Conservation (phyloP, 1,284 basidiomycete genomes). For the Takashimella koratensis region DNA sequence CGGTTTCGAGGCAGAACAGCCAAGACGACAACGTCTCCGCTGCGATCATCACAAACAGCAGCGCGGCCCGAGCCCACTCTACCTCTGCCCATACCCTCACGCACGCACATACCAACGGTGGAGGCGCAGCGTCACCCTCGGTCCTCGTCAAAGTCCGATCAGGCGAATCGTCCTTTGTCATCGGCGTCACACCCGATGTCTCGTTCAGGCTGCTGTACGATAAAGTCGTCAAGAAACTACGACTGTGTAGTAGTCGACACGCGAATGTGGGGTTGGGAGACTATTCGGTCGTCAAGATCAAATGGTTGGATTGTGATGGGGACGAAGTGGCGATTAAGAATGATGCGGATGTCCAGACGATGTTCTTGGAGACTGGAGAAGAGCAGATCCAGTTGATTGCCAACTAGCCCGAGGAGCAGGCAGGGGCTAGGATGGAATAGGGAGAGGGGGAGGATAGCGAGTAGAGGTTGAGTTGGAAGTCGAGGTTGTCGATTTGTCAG, state of each 20-base stretch:
- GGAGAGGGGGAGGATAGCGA: not conserved
- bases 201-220: slow-evolving; percentile 79
- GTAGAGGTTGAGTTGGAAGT: too few relatives aligned
- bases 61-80: not conserved
- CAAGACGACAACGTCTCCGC: slow-evolving; percentile 12
- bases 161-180: slow-evolving; percentile 63
- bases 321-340: slow-evolving; percentile 42
- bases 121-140: slow-evolving; percentile 34
- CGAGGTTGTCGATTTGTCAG: too few relatives aligned
- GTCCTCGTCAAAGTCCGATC: slow-evolving; percentile 67
- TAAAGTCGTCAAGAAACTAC: slow-evolving; percentile 87
- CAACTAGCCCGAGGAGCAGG: not conserved
- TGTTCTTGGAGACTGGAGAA: slow-evolving; percentile 33
- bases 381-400: slow-evolving; percentile 22
- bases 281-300: slow-evolving; percentile 51
- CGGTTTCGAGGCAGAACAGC: slow-evolving; percentile 35
- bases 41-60: not conserved
- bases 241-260: slow-evolving; percentile 72
- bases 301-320: slow-evolving; percentile 42
- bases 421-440: not conserved
- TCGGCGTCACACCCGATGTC: slow-evolving; percentile 74
- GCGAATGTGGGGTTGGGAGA: slow-evolving; percentile 62
- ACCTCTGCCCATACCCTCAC: not conserved
- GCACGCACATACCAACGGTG: not conserved
- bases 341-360: slow-evolving; percentile 42